Conservation (phyloP, 179 eudicot genomes). For the Dionaea muscipula region DNA sequence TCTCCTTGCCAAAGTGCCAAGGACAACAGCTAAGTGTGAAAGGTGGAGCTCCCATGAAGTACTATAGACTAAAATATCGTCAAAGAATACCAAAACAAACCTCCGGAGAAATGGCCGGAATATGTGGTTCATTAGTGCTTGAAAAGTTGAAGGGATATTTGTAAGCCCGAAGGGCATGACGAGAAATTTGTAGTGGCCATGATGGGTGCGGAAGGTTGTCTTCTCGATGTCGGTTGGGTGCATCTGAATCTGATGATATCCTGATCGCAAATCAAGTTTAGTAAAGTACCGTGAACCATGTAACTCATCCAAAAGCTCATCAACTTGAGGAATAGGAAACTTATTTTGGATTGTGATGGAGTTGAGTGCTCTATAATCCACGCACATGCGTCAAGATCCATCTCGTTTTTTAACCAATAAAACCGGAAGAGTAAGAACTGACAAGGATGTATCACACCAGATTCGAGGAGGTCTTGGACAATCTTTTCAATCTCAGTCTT, state of each 20-base stretch:
- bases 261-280: not conserved
- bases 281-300: not conserved
- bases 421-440: not conserved
- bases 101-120: not conserved
- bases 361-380: too few species aligned
- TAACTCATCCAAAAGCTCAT: not conserved
- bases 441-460: not conserved
- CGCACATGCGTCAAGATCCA: not conserved
- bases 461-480: not conserved
- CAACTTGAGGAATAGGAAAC: not conserved
- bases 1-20: not conserved
- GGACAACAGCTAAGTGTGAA: not conserved
- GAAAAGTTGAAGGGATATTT: not conserved
- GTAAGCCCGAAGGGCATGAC: not conserved
- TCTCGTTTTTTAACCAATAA: not conserved
- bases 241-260: not conserved
- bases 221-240: not conserved
- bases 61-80: too few species aligned
- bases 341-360: not conserved
- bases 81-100: too few species aligned
- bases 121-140: not conserved
- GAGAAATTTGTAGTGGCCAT: not conserved
- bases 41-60: too few species aligned
- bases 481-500: not conserved
- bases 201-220: not conserved